These are phyloP conservation scores for Hanseniaspora pseudoguilliermondii DNA, from an alignment of 805 yeast genomes.

Conservation along the genomic window DNA sequence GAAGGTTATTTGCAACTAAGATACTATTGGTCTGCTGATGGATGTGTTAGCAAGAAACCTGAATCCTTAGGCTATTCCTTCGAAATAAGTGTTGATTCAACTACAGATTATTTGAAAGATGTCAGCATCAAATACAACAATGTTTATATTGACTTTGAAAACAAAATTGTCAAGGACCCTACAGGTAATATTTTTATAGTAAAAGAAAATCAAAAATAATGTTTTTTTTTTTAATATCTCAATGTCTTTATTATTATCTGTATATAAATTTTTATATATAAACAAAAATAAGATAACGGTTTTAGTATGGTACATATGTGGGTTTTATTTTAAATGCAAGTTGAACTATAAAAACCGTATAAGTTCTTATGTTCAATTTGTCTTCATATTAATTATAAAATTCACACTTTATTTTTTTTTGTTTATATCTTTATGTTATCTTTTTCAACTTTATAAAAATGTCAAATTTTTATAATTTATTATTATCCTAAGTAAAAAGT, in stretches of 20 bases:
- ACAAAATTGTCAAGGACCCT: neutral
- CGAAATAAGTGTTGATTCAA: neutral
- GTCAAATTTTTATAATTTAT: neutral
- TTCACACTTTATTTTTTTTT: neutral
- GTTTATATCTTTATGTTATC: neutral
- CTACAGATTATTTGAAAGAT: neutral
- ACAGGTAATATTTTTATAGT: neutral
- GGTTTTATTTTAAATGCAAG: neutral
- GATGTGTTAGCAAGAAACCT: neutral
- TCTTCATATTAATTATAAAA: neutral
- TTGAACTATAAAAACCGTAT: neutral
- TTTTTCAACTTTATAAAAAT: neutral
- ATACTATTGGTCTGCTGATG: neutral
- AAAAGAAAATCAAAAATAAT: neutral
- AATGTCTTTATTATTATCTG: slow-evolving; percentile 7
- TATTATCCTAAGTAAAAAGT: neutral
- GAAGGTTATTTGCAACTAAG: slow-evolving; percentile 2
- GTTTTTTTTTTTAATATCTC: neutral
- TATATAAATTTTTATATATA: neutral
- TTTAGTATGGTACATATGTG: neutral
- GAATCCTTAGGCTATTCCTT: neutral
- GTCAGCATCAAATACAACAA: neutral
- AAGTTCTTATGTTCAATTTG: too few species aligned
- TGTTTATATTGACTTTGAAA: neutral
- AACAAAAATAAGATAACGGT: neutral